Base-by-base conservation (phyloP, 2,329 filamentous ascomycete genomes). In the Ophiostoma piceae region DNA sequence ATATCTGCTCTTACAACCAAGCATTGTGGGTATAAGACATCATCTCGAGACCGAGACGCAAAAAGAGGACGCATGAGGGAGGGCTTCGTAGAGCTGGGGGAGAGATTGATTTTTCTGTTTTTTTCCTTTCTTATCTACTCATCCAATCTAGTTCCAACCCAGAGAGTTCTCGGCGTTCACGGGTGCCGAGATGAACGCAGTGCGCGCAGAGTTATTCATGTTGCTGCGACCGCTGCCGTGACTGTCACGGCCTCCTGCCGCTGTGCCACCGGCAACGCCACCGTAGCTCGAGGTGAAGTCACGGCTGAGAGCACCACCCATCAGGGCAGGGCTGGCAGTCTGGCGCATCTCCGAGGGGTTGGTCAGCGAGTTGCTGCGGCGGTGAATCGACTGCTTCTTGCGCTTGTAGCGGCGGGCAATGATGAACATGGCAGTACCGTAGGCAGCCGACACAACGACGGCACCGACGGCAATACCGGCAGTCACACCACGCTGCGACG, bases 141-240 rank as follows among this genome's bases (percentile, higher is more conserved):
- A 19, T 66, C 65, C 62, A 41, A 22, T 66, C 26, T 85, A 97
- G 83, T 96, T 96, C 94, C 94, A 97, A 76, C 94, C 94, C 74
- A 97, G 86, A 68, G 92, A 96, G 84, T 97, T 97, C 83, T 96
- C 93, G 3, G 93, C 90, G 79, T 94, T 94, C 73, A 97, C 91
- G 3, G 94, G 94, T 43, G 92, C 92, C 72, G 92, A 96, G 78
- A 97, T 97, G 79, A 90, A 84, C 62, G 84, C 84, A 3, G 84
- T 87, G 66, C 85, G 83, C 29, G 79, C 84, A 54, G 84, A 87
- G 78, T 83, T 82, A 75, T 81, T 81, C 78, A 80, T 82, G 68
- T 82, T 83, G 74, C 84, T 83, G 70, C 81, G 79, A 4, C 77
- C 77, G 68, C 82, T 82, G 72, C 90, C 90, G 37, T 74, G 73